These are phyloP conservation scores for Pogostemon cablin DNA, from an alignment of 257 asterid species.

Conservation along the genomic window DNA sequence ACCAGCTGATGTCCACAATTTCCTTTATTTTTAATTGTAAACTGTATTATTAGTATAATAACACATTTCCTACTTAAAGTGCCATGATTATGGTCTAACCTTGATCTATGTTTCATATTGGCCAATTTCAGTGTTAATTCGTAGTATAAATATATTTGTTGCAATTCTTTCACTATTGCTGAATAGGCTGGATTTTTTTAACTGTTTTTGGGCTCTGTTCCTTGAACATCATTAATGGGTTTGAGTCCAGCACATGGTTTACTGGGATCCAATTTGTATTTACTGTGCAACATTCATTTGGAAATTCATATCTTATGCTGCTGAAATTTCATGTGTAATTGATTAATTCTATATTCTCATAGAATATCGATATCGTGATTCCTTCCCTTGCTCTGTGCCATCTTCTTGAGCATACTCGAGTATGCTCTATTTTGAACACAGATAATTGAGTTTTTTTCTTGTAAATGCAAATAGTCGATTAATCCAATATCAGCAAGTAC, in stretches of 20 bases:
- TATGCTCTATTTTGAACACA: neutral
- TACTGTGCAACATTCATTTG: constrained; percentile 16
- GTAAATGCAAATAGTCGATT: neutral
- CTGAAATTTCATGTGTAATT: neutral
- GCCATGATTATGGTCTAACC: neutral
- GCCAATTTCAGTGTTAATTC: neutral
- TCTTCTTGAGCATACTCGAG: neutral
- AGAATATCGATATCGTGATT: neutral
- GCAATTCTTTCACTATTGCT: neutral
- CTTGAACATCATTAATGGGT: neutral
- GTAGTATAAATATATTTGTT: neutral
- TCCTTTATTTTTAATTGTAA: neutral
- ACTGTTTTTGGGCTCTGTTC: no score
- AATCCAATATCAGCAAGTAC: neutral
- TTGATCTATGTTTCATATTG: neutral
- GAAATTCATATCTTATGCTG: neutral
- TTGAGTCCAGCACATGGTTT: neutral
- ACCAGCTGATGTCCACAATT: neutral
- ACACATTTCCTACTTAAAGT: neutral
- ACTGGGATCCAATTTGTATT: neutral
- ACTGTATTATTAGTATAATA: neutral
- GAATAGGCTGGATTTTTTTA: neutral
- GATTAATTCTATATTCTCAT: neutral
- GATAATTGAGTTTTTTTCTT: neutral
- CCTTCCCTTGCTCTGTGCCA: neutral